Evolutionary conservation across 805 yeast genomes (phyloP), one percentile per base, ranked within the genome.

Genomic region (Lipomyces sp.): DNA sequence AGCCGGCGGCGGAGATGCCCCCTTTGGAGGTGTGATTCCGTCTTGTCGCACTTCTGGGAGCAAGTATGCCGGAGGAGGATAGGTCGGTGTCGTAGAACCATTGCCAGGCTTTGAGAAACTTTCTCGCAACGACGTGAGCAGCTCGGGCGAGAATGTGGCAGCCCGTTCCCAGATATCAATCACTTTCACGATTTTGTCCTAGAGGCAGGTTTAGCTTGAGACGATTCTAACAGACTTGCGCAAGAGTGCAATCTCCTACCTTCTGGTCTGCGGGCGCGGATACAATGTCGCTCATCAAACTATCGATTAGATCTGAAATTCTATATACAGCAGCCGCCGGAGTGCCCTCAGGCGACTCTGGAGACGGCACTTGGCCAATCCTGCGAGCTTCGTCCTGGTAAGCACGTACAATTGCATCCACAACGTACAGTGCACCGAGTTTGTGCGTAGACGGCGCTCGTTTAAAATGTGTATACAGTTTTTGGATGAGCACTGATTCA

Each of bases 101-200:
- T 51, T 21, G 69, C 70, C 29, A 29, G 38, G 43, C 13, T 35
- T 38, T n/a, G n/a, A n/a, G 62, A 83, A 84, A 63, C 78, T 82
- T 11, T 73, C 68, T 64, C 82, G 78, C 51, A 87, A 76, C 18
- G 75, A 65, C 39, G 74, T 68, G 48, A 93, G 71, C 29, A 75
- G 70, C 36, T 74, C 73, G 38, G 78, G 77, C 48, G 74, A 74
- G 70, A 93, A 91, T 14, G 96, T 84, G 38, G 80, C 81, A 33
- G 89, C 84, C 58, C 86, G 81, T 60, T 81, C 86, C 98, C 98
- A 93, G 62, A 93, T 90, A 57, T 87, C 95, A 59, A 93, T 78
- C 60, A 93, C 75, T 69, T 89, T 91, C 62, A 82, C 74, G 61
- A 89, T 79, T 68, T 90, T 93, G 52, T 81, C 88, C 65, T 58